Evolutionary conservation across 2,329 filamentous ascomycete species (phyloP).

Genomic region (Pezicula neosporulosa): DNA sequence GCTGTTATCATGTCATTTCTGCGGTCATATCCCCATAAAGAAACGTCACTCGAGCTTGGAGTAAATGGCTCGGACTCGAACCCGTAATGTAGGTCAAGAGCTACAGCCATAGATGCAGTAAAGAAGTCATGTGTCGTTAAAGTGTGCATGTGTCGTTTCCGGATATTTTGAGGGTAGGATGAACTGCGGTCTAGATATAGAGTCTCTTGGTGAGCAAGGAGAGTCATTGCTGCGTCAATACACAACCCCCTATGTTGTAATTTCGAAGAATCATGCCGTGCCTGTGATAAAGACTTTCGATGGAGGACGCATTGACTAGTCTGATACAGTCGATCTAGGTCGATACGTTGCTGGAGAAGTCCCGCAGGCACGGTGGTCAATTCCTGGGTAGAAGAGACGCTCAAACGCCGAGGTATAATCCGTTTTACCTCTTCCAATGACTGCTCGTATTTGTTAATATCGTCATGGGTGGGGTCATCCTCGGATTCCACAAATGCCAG

Average conservation of each 20-base stretch:
- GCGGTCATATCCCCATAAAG: constrained; percentile 2
- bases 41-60: background rate
- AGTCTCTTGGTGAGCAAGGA: constrained; percentile 7
- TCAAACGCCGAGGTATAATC: no score
- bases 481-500: no score
- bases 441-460: no score
- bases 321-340: constrained; percentile 6
- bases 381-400: no score
- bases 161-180: background rate
- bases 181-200: constrained; percentile 1
- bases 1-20: constrained; percentile 8
- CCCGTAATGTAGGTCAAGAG: constrained; percentile 7
- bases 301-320: constrained; percentile 3
- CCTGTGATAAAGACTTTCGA: constrained; percentile 1
- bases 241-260: constrained; percentile 1
- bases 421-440: no score
- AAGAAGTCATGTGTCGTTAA: constrained; percentile 9
- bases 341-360: background rate
- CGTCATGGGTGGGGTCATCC: no score
- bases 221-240: constrained; percentile 5
- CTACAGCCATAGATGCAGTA: constrained; percentile 7
- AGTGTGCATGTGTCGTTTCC: constrained; percentile 5
- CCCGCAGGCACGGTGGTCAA: background rate
- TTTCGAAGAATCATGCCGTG: background rate
- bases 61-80: background rate